Percentiles rank a stretch among this genome's conserved stretches.
Evolutionary conservation across 2,329 filamentous ascomycete genomes (phyloP).

Genomic region (Lachnellula willkommii): DNA sequence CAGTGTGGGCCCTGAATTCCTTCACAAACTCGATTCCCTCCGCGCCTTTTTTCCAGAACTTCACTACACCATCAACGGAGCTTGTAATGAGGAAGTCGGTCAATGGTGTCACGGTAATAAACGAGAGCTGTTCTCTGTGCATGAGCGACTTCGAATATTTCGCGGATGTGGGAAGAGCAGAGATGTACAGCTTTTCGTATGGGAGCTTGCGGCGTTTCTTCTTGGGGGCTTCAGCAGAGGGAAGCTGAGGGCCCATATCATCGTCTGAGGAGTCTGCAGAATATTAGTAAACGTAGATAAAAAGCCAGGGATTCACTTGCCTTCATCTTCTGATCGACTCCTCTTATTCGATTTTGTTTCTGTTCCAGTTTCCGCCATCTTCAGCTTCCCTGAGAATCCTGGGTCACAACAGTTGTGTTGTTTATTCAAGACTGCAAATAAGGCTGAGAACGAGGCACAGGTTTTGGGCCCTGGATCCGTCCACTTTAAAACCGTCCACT

Average conservation of each 20-base stretch:
- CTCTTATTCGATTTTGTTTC: slow-evolving; percentile 45
- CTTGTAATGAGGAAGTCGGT: slow-evolving; percentile 96
- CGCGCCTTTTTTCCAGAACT: slow-evolving; percentile 97
- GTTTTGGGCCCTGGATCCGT: not conserved
- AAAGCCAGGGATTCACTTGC: slow-evolving; percentile 15
- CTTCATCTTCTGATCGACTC: slow-evolving; percentile 45
- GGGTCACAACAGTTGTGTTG: not conserved
- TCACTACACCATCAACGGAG: slow-evolving; percentile 91
- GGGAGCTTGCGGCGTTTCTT: slow-evolving; percentile 88
- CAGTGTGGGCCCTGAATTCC: slow-evolving; percentile 86
- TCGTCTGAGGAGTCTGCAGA: slow-evolving; percentile 66
- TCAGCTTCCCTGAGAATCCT: not conserved
- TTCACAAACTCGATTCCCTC: slow-evolving; percentile 96
- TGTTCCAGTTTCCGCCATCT: slow-evolving; percentile 25
- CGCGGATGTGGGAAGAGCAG: slow-evolving; percentile 72
- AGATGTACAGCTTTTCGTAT: slow-evolving; percentile 92
- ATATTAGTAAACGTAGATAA: slow-evolving; percentile 1
- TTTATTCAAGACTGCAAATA: not conserved
- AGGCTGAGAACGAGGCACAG: slow-evolving; percentile 7
- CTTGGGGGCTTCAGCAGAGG: slow-evolving; percentile 71
- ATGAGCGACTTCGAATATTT: slow-evolving; percentile 95
- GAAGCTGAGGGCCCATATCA: slow-evolving; percentile 89
- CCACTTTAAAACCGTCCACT: not conserved
- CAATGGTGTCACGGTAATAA: slow-evolving; percentile 78
- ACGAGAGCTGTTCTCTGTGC: slow-evolving; percentile 93